Evolutionary conservation across 1,284 basidiomycete species (phyloP).

Genomic region (Cryptococcus maquisensis): DNA sequence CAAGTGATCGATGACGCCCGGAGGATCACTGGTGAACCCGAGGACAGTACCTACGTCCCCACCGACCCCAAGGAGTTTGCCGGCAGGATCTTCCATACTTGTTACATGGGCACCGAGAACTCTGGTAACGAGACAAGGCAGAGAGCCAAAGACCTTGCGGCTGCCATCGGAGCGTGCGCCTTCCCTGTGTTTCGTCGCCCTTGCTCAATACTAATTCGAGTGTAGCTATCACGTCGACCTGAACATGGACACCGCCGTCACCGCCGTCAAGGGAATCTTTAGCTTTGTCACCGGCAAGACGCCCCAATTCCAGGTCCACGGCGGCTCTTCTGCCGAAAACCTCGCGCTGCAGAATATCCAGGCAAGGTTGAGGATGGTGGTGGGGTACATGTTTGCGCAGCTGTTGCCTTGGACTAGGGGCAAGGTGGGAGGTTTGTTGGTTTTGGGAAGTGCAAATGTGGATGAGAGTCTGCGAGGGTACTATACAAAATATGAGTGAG

Average conservation of each 20-base stretch:
- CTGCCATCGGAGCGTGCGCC: constrained; percentile 78
- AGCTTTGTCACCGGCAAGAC: constrained; percentile 72
- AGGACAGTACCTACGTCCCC: constrained; percentile 75
- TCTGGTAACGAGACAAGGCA: constrained; percentile 80
- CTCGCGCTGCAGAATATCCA: constrained; percentile 97
- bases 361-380: constrained; percentile 88
- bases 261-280: constrained; percentile 79
- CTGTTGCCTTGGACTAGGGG: constrained; percentile 90
- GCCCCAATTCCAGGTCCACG: constrained; percentile 83
- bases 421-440: constrained; percentile 76
- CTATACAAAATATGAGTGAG: constrained; percentile 93
- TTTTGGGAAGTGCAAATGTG: constrained; percentile 94
- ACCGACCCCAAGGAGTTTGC: constrained; percentile 81
- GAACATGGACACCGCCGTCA: constrained; percentile 92
- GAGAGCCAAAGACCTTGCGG: constrained; percentile 78
- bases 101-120: constrained; percentile 99
- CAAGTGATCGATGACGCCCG: constrained; percentile 89
- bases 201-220: background rate
- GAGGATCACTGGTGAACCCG: constrained; percentile 77
- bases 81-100: constrained; percentile 87
- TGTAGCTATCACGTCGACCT: constrained; percentile 85
- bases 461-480: constrained; percentile 97
- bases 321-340: constrained; percentile 84
- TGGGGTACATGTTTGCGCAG: constrained; percentile 97
- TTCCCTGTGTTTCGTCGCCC: background rate